A percentile compares a stretch with the other conserved stretches of the same genome.
phyloP scores from a whole-genome alignment of 1,284 basidiomycete species.

The Exsudoporus floridanus region DNA sequence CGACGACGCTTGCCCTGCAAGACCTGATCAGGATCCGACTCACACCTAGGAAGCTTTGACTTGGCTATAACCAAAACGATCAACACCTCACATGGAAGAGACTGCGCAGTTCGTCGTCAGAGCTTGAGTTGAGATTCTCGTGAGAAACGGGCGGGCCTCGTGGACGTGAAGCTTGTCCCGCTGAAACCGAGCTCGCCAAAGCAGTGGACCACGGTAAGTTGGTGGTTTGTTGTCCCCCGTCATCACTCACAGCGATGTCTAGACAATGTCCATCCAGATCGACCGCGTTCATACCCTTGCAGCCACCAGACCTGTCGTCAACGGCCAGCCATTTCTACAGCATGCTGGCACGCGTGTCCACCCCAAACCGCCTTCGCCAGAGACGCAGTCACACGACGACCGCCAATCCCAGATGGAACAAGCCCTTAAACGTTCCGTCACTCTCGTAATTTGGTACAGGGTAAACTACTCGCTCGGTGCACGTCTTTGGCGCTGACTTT shows the following conservation, averaged over 20 bases:
- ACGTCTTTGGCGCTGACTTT: constrained; percentile 5
- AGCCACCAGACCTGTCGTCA: constrained; percentile 16
- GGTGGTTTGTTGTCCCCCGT: not conserved
- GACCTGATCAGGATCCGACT: not conserved
- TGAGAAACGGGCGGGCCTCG: constrained; percentile 26
- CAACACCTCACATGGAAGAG: not conserved
- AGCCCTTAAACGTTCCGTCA: constrained; percentile 46
- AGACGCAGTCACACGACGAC: constrained; percentile 18
- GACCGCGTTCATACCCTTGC: constrained; percentile 29
- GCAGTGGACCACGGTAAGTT: constrained; percentile 17
- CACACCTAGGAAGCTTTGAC: not conserved
- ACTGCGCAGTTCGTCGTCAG: not conserved
- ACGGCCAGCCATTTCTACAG: constrained; percentile 9
- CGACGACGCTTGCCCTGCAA: not conserved
- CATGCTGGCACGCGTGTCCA: constrained; percentile 1
- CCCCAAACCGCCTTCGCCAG: constrained; percentile 16
- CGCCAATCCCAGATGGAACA: constrained; percentile 33
- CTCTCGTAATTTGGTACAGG: constrained; percentile 68
- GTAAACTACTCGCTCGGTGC: constrained; percentile 30
- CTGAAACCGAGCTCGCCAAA: constrained; percentile 16
- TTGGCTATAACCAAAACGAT: not conserved
- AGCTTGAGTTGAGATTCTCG: constrained; percentile 6
- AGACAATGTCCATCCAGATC: constrained; percentile 29
- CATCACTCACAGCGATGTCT: constrained; percentile 8
- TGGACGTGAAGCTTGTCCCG: constrained; percentile 24